These are phyloP conservation scores for Yarrowia osloensis DNA, from an alignment of 805 yeast species.

Conservation along the genomic window DNA sequence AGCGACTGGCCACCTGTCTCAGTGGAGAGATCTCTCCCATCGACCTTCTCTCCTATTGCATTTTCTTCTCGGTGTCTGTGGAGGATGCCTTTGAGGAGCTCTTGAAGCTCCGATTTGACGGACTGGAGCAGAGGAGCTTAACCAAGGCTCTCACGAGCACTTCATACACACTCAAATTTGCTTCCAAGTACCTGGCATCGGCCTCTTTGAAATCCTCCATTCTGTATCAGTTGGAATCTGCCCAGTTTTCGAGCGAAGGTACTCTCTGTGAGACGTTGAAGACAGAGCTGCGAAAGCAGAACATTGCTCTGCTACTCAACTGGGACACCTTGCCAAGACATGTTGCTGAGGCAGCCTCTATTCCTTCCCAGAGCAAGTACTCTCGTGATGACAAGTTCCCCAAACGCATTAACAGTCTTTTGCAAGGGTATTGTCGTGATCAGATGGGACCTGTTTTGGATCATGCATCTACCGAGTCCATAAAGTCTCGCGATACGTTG, in stretches of 20 bases:
- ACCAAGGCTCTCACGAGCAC: not conserved
- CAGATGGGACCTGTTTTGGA: slow-evolving; percentile 18
- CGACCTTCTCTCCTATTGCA: slow-evolving; percentile 18
- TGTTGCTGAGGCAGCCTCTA: slow-evolving; percentile 6
- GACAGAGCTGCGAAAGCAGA: not conserved
- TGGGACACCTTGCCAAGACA: not conserved
- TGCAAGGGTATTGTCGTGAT: not conserved
- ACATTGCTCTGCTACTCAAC: slow-evolving; percentile 6
- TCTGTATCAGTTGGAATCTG: slow-evolving; percentile 20
- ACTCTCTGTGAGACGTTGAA: slow-evolving; percentile 7
- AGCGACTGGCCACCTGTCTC: not conserved
- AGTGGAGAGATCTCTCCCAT: not conserved
- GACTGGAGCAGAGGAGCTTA: not conserved
- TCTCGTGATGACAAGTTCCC: slow-evolving; percentile 12
- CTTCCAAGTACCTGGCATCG: not conserved
- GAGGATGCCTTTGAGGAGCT: slow-evolving; percentile 1
- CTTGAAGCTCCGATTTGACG: slow-evolving; percentile 1
- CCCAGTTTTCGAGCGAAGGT: slow-evolving; percentile 9
- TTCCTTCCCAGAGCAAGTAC: slow-evolving; percentile 11
- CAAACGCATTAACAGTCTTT: not conserved
- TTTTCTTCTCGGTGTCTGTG: not conserved
- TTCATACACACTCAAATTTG: slow-evolving; percentile 7
- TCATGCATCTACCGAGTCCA: slow-evolving; percentile 6
- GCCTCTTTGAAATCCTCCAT: slow-evolving; percentile 11
- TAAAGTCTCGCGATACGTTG: slow-evolving; percentile 1